Evolutionary conservation across 768 basidiomycete genomes (phyloP).

Genomic region (Leccinum subtestaceum): DNA sequence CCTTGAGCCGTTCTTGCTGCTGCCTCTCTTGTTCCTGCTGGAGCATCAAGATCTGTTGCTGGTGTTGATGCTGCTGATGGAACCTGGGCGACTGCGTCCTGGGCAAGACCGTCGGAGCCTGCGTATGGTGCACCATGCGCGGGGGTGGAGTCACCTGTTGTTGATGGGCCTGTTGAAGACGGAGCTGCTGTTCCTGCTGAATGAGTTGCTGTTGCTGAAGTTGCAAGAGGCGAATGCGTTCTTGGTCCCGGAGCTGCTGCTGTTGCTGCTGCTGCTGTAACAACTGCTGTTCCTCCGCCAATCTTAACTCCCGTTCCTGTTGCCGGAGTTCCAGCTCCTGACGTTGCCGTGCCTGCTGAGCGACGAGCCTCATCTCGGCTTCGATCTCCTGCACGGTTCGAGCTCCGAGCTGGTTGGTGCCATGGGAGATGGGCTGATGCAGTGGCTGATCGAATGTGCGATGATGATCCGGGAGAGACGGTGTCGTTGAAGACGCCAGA

Average conservation of each 20-base stretch:
- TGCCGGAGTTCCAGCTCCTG: conserved; percentile 46
- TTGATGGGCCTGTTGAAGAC: conserved; percentile 38
- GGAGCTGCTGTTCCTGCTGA: conserved; percentile 35
- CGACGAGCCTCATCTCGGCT: conserved; percentile 72
- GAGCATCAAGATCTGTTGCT: conserved; percentile 64
- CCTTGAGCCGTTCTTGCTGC: conserved; percentile 53
- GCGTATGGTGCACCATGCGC: conserved; percentile 51
- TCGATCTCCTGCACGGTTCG: conserved; percentile 82
- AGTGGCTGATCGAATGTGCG: conserved; percentile 36
- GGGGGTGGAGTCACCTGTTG: conserved; percentile 59
- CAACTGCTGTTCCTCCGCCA: conserved; percentile 35
- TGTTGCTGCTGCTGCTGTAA: conserved; percentile 40
- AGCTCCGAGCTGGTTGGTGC: conserved; percentile 36
- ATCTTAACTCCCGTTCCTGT: conserved; percentile 41
- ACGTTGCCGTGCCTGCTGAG: conserved; percentile 42
- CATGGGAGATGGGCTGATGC: conserved; percentile 37
- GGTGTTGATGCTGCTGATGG: conserved; percentile 70
- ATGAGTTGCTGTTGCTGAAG: conserved; percentile 43
- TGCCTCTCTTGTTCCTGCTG: conserved; percentile 68
- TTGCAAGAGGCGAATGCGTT: conserved; percentile 40
- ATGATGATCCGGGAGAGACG: conserved; percentile 32
- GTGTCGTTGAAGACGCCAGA: conserved; percentile 19
- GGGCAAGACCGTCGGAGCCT: conserved; percentile 34
- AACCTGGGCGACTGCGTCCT: conserved; percentile 78
- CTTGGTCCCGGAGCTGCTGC: conserved; percentile 40